Conservation (phyloP, 257 asterid species). For the Agastache rugosa region DNA sequence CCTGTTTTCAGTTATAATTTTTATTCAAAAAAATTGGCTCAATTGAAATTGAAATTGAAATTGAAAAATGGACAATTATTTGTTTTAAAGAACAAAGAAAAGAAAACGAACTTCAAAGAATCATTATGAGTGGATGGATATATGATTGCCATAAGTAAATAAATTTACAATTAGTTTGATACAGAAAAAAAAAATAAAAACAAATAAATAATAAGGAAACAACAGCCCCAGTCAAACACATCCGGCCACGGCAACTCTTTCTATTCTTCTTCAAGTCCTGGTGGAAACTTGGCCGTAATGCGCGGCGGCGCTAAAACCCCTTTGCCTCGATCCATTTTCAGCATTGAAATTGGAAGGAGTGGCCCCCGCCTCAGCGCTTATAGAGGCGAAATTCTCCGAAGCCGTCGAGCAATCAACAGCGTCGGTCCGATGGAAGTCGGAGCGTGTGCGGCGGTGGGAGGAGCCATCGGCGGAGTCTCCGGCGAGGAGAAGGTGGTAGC, state of each 20-base stretch:
- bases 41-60: not conserved
- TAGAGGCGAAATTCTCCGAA: slow-evolving; percentile 25
- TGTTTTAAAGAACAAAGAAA: not conserved
- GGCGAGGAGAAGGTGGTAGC: slow-evolving; percentile 60
- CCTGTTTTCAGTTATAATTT: no score
- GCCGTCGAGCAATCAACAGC: slow-evolving; percentile 27
- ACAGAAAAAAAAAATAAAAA: not conserved
- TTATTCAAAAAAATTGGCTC: no score
- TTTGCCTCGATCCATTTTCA: slow-evolving; percentile 38
- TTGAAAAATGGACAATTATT: no score
- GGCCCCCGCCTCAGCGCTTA: slow-evolving; percentile 24
- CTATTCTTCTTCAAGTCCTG: slow-evolving; percentile 5
- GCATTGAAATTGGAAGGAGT: slow-evolving; percentile 28
- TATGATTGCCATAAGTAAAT: not conserved
- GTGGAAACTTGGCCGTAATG: slow-evolving; percentile 31
- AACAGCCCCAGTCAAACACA: not conserved
- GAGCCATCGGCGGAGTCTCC: slow-evolving; percentile 54
- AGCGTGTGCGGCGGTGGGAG: slow-evolving; percentile 53
- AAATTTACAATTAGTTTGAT: slow-evolving; percentile 29
- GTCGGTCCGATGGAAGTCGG: slow-evolving; percentile 45
- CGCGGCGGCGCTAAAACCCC: slow-evolving; percentile 36
- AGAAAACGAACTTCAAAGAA: not conserved
- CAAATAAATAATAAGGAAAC: not conserved
- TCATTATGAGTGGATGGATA: not conserved
- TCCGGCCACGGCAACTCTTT: not conserved